Evolutionary conservation across 1,284 basidiomycete species (phyloP), one percentile per base, ranked within the genome.

Genomic region (Puccinia triticina): DNA sequence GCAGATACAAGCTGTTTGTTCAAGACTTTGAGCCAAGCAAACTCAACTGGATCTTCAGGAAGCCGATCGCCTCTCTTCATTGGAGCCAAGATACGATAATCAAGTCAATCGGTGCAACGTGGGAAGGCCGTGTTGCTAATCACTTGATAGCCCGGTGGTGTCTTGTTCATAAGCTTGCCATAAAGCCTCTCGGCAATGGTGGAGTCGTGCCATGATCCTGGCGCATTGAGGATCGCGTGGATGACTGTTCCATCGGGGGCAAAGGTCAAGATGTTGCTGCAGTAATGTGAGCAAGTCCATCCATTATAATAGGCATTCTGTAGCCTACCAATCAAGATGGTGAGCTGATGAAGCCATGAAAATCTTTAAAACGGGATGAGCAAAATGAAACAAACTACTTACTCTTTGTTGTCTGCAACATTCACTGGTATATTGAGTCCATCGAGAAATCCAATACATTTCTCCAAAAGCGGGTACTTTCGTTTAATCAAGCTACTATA

Each of bases 261-360:
- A 61, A 61, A 61, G 3, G 59, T 61, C 1, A 61, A n/a, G 59
- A 61, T 26, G n/a, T 26, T 61, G 59, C 59, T 61, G 59, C 59
- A 61, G n/a, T 61, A 61, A 61, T 61, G 59, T 3, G 48, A 14
- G 48, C 48, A 50, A 10, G 48, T 50, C 48, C 48, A 50, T 16
- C 48, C 48, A 50, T 61, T 61, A 23, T 61, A 61, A n/a, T 61
- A 61, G n/a, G 59, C 59, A 61, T 61, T 61, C 23, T 61, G 59
- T 11, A 61, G 26, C 10, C 59, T 61, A 43, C 4, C n/a, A 59
- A 59, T 23, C 5, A 57, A 57, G 21, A 57, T n/a, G 40, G 40
- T 43, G 40, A 43, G 40, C 40, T 43, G 12, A 12, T 12, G 4
- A 7, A 43, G 4, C 40, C 40, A 43, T 7, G 4, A 43, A 43